Percentiles rank a stretch among this genome's conserved stretches.
phyloP scores from a whole-genome alignment of 2,329 filamentous ascomycete species.

The Sporothrix brunneoviolacea region DNA sequence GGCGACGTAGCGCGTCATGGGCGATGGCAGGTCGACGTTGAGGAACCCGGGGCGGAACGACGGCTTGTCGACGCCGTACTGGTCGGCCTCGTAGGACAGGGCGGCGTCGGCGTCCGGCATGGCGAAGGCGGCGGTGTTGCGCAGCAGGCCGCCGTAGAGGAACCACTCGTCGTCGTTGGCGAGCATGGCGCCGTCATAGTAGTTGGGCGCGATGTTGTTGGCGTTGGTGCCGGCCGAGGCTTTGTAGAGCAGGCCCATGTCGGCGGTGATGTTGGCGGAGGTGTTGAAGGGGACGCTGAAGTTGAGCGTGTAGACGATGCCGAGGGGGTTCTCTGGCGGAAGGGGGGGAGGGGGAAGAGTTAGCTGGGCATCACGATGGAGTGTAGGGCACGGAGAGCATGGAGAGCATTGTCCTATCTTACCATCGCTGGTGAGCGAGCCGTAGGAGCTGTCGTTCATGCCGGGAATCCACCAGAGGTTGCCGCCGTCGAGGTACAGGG shows the following conservation, averaged over 20 bases:
- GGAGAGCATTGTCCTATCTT: too few relatives aligned
- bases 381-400: too few relatives aligned
- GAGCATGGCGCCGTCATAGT: constrained; percentile 57
- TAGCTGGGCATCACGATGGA: too few relatives aligned
- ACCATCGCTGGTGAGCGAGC: constrained; percentile 24
- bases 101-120: constrained; percentile 37
- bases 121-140: constrained; percentile 27
- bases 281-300: constrained; percentile 51
- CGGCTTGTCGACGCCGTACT: constrained; percentile 41
- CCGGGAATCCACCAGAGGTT: constrained; percentile 46
- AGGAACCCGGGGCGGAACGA: constrained; percentile 39
- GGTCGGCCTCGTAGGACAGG: constrained; percentile 45
- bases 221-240: constrained; percentile 35
- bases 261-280: constrained; percentile 43
- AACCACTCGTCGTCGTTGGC: constrained; percentile 58
- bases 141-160: constrained; percentile 54
- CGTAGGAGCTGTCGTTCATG: constrained; percentile 36
- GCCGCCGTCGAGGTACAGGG: constrained; percentile 61
- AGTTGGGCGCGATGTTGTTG: constrained; percentile 50
- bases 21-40: constrained; percentile 32
- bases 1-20: constrained; percentile 55
- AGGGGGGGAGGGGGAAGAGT: too few relatives aligned
- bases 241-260: constrained; percentile 45
- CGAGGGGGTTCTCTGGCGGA: constrained; percentile 46
- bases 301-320: constrained; percentile 51